These are phyloP conservation scores for Aspergillus sclerotiicarbonarius DNA, from an alignment of 495 filamentous ascomycete genomes.

Conservation along the genomic window DNA sequence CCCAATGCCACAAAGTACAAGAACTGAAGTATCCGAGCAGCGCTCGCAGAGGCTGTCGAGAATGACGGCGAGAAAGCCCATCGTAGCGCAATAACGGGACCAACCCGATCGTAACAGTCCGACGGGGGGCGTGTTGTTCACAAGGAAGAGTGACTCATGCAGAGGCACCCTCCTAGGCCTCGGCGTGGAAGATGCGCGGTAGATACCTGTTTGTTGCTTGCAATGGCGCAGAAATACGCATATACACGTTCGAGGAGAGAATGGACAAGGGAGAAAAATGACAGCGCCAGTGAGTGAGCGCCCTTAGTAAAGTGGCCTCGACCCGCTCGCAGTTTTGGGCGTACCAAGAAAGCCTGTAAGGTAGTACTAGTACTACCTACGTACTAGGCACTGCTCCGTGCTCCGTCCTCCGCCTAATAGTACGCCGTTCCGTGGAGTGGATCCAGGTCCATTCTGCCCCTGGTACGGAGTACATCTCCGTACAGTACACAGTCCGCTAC, in stretches of 20 bases:
- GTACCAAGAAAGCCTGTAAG: too few relatives aligned
- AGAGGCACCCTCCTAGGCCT: constrained; percentile 15
- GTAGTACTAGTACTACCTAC: too few relatives aligned
- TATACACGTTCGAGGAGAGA: background rate
- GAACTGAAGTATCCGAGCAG: constrained; percentile 39
- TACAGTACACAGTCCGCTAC: too few relatives aligned
- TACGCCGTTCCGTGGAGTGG: too few relatives aligned
- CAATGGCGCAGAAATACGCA: background rate
- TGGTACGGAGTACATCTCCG: too few relatives aligned
- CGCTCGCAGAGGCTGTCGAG: constrained; percentile 38
- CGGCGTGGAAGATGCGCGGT: constrained; percentile 6
- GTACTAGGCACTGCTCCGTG: too few relatives aligned
- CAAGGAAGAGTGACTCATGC: constrained; percentile 17
- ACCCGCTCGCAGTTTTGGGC: too few relatives aligned
- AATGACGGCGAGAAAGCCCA: constrained; percentile 41
- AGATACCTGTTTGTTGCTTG: background rate
- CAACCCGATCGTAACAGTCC: constrained; percentile 1
- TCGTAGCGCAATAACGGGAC: constrained; percentile 16
- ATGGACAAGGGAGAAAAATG: background rate
- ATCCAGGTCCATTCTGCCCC: too few relatives aligned
- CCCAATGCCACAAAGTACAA: constrained; percentile 28
- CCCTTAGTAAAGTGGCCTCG: background rate
- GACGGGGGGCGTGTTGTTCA: constrained; percentile 14
- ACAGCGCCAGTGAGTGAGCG: background rate
- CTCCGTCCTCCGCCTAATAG: too few relatives aligned